A percentile compares a stretch with the other conserved stretches of the same genome.
These are phyloP conservation scores for Phytophthora litchii DNA, from an alignment of 352 stramenopile genomes.

Conservation along the genomic window DNA sequence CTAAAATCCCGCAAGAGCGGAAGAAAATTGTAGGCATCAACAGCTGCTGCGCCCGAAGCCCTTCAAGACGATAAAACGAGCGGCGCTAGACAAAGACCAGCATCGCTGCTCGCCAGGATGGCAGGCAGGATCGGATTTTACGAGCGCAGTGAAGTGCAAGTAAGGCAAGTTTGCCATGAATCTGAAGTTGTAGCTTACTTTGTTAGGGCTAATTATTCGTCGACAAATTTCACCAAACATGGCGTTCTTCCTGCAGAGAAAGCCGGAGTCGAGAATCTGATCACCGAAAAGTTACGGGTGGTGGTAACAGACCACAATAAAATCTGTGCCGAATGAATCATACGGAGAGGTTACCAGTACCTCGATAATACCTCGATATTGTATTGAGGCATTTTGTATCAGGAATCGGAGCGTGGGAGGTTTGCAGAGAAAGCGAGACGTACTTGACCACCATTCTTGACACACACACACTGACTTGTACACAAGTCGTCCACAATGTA, in stretches of 20 bases:
- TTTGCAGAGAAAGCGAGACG: slow-evolving; percentile 24
- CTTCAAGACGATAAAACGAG: slow-evolving; percentile 19
- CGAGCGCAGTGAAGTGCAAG: slow-evolving; percentile 8
- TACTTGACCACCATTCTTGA: slow-evolving; percentile 1
- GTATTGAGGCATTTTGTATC: background rate
- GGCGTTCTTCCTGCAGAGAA: slow-evolving; percentile 16
- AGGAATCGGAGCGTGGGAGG: slow-evolving; percentile 1
- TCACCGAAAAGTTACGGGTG: background rate
- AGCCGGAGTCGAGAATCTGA: slow-evolving; percentile 27
- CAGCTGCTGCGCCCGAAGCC: slow-evolving; percentile 26
- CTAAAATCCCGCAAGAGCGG: slow-evolving; percentile 25
- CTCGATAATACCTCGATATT: too few relatives aligned
- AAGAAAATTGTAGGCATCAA: slow-evolving; percentile 16
- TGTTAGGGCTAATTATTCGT: slow-evolving; percentile 5
- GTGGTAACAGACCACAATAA: background rate
- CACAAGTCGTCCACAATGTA: slow-evolving; percentile 3
- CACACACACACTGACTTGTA: background rate
- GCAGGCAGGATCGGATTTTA: slow-evolving; percentile 22
- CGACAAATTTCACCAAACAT: slow-evolving; percentile 10
- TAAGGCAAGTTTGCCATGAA: background rate
- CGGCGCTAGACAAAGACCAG: slow-evolving; percentile 17
- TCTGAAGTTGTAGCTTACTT: background rate
- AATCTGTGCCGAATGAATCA: slow-evolving; percentile 4
- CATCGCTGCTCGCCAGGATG: slow-evolving; percentile 28
- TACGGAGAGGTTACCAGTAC: too few relatives aligned